A percentile compares a stretch with the other conserved stretches of the same genome.
Conservation (phyloP, 139 green algal species). For the Chlorella sp. region DNA sequence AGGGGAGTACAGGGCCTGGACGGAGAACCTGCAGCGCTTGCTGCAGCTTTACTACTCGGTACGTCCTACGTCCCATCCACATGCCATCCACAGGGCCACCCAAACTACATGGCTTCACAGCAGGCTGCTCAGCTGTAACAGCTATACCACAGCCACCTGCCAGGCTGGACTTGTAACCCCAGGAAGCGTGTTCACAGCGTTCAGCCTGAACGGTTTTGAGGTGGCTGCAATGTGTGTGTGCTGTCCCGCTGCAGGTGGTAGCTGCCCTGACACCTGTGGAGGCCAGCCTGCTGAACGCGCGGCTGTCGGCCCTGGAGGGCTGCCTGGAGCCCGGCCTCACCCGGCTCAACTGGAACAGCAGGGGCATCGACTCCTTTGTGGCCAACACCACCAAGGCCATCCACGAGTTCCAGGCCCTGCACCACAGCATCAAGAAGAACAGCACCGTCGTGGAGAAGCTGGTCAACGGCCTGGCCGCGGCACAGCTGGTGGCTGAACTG, state of each 20-base stretch:
- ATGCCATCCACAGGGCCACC: no score
- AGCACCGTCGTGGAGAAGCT: slow-evolving; percentile 70
- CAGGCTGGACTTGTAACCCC: no score
- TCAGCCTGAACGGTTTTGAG: no score
- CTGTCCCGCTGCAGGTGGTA: slow-evolving; percentile 41
- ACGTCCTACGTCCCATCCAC: no score
- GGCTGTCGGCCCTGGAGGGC: slow-evolving; percentile 57
- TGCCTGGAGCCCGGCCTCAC: slow-evolving; percentile 70
- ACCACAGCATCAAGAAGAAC: slow-evolving; percentile 79
- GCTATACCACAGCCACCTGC: no score
- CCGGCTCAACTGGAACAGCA: slow-evolving; percentile 86
- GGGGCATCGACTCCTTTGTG: slow-evolving; percentile 83
- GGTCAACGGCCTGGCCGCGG: slow-evolving; percentile 53
- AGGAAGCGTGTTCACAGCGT: no score
- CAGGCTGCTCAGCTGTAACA: no score
- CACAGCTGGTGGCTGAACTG: neutral
- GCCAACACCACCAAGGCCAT: slow-evolving; percentile 63
- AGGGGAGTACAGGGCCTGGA: no score
- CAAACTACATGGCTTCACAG: no score
- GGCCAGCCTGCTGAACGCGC: slow-evolving; percentile 52
- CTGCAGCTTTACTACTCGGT: no score
- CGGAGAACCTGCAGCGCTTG: no score
- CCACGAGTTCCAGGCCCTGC: slow-evolving; percentile 62
- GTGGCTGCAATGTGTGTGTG: no score
- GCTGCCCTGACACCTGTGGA: slow-evolving; percentile 52